Percentiles rank a stretch among this genome's conserved stretches.
Conservation (phyloP, 176 grass and related monocot genomes). For the Musa troglodytarum region DNA sequence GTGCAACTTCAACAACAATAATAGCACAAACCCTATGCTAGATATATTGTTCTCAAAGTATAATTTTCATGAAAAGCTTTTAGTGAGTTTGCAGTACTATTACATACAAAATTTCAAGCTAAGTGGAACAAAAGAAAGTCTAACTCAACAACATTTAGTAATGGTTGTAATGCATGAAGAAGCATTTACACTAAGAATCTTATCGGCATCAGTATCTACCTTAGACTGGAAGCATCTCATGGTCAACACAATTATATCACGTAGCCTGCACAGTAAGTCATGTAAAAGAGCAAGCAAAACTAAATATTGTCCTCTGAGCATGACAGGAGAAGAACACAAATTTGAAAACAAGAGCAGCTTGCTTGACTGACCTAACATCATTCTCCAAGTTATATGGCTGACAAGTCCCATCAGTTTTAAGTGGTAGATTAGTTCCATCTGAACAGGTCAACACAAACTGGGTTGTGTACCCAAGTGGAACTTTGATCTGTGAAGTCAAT, state of each 20-base stretch:
- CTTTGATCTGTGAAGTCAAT: conserved; percentile 50
- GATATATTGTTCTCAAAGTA: too few relatives aligned
- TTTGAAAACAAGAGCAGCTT: background rate
- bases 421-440: conserved; percentile 46
- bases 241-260: conserved; percentile 83
- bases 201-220: conserved; percentile 30
- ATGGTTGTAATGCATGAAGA: too few relatives aligned
- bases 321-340: background rate
- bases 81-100: background rate
- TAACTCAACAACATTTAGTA: background rate
- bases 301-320: background rate
- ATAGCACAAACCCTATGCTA: too few relatives aligned
- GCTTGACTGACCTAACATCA: conserved; percentile 44
- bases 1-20: too few relatives aligned
- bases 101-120: background rate
- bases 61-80: too few relatives aligned
- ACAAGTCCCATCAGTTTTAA: conserved; percentile 39
- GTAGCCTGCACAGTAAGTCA: conserved; percentile 37
- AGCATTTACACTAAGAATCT: conserved; percentile 2
- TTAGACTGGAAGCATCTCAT: conserved; percentile 81
- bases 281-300: background rate
- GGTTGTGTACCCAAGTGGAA: conserved; percentile 64
- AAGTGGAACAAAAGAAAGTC: background rate
- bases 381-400: conserved; percentile 38
- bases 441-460: conserved; percentile 80